Base-by-base conservation (phyloP, 2,329 filamentous ascomycete species). In the Tolypocladium nubicola region DNA sequence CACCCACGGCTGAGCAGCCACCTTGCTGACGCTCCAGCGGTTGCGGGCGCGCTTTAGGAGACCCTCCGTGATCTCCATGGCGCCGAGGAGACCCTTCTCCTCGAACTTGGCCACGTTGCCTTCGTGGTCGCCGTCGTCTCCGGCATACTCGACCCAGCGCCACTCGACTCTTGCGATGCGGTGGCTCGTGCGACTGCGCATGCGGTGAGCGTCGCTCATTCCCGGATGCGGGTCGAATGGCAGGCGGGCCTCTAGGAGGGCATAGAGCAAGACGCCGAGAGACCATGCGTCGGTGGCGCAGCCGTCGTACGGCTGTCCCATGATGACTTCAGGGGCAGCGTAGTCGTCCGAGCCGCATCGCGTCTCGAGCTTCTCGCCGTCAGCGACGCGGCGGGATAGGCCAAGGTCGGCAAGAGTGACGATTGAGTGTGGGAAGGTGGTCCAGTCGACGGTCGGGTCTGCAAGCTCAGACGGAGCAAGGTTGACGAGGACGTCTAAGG, bases 341-440 rank as follows among this genome's bases (percentile, higher is more conserved):
- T 99, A 99, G 73, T 99, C 94, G 73, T 97, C 94, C 45, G 89
- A 96, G 38, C 94, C 94, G 70, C 94, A 99, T 11, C 94, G 84
- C 1, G 93, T 97, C 60, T 89, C 89, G n/a, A 99, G 81, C 60
- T 93, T 87, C 63, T 95, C 90, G 55, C 90, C 90, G 61, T 90
- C 87, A 19, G 90, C 84, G 43, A 97, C 89, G 40, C 88, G 86
- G 56, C 93, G 84, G 3, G 91, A 95, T 14, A 99, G 83, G 16
- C 94, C 94, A 14, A 99, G 79, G 69, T 99, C 94, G 19, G 92
- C 95, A 47, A 99, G 80, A 1, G 91, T 97, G 57, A 93, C 83
- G 56, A 97, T 82, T 2, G 93, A 88, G 66, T 90, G 83, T 11
- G 90, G 88, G 65, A 96, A 90, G 0, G 79, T 84, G 52, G 80